phyloP scores from a whole-genome alignment of 495 filamentous ascomycete species.

The Penicillium manginii region DNA sequence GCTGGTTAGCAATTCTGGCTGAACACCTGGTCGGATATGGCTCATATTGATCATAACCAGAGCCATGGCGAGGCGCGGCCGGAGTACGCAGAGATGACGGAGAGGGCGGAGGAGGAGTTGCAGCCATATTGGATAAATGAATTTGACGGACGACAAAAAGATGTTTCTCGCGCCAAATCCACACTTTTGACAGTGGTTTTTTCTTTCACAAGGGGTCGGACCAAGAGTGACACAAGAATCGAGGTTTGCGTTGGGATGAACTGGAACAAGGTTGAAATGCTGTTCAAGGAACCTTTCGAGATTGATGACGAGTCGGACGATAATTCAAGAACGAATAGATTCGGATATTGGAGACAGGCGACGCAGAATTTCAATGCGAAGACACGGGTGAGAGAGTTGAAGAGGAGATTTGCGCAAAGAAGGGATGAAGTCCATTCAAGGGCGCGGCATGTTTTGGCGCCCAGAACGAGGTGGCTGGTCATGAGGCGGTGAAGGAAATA shows the following conservation, averaged over 20 bases:
- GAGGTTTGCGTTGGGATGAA: background rate
- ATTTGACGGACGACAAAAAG: background rate
- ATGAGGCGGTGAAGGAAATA: conserved; percentile 9
- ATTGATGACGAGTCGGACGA: background rate
- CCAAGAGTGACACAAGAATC: background rate
- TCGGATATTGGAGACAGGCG: background rate
- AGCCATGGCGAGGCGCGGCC: conserved; percentile 71
- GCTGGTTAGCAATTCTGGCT: conserved; percentile 32
- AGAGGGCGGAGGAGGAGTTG: conserved; percentile 68
- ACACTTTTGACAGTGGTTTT: conserved; percentile 9
- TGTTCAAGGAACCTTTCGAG: background rate
- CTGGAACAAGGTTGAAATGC: conserved; percentile 23
- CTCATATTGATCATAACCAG: conserved; percentile 68
- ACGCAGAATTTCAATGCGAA: background rate
- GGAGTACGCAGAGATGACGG: conserved; percentile 61
- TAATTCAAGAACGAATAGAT: background rate
- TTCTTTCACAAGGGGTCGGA: background rate
- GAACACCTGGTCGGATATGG: conserved; percentile 62
- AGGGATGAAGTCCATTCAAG: conserved; percentile 26
- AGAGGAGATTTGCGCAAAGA: conserved; percentile 15
- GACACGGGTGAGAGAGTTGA: conserved; percentile 7
- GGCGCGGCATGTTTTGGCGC: conserved; percentile 24
- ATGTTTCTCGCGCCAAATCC: background rate
- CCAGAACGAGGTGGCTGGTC: conserved; percentile 21
- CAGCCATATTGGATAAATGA: conserved; percentile 49